A percentile compares a stretch with the other conserved stretches of the same genome.
Conservation (phyloP, 495 filamentous ascomycete genomes). For the Aspergillus wentii region DNA sequence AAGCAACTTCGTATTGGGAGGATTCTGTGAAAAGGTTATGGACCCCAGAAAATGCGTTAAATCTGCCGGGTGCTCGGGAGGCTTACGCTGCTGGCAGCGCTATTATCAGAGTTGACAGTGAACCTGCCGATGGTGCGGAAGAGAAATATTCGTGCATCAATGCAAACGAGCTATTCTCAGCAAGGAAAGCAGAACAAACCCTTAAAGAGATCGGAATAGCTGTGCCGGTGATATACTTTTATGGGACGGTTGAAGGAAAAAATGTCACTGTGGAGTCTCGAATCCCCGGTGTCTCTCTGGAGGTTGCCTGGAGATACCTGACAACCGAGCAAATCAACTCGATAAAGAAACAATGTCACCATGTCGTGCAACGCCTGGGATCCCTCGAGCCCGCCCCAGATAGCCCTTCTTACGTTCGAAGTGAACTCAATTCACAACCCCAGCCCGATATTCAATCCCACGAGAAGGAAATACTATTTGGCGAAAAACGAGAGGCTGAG, state of each 20-base stretch:
- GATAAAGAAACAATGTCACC: slow-evolving; percentile 35
- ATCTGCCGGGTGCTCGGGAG: slow-evolving; percentile 23
- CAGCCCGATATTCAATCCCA: slow-evolving; percentile 16
- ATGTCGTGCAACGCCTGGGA: slow-evolving; percentile 25
- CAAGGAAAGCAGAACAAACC: slow-evolving; percentile 33
- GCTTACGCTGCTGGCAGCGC: slow-evolving; percentile 36
- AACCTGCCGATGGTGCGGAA: slow-evolving; percentile 17
- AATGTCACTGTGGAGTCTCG: slow-evolving; percentile 40
- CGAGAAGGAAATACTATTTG: slow-evolving; percentile 33
- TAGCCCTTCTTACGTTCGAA: slow-evolving; percentile 34
- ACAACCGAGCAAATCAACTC: slow-evolving; percentile 22
- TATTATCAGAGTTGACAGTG: slow-evolving; percentile 34
- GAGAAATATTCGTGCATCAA: slow-evolving; percentile 51
- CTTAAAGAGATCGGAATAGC: slow-evolving; percentile 28
- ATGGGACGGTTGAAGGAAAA: slow-evolving; percentile 33
- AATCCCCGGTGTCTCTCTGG: slow-evolving; percentile 39
- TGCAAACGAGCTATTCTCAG: slow-evolving; percentile 43
- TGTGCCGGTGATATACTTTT: slow-evolving; percentile 37
- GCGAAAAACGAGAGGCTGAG: slow-evolving; percentile 18
- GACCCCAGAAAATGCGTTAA: slow-evolving; percentile 32
- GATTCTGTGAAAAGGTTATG: slow-evolving; percentile 25
- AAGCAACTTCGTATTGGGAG: slow-evolving; percentile 30
- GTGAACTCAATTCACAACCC: slow-evolving; percentile 29
- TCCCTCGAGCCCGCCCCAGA: slow-evolving; percentile 17
- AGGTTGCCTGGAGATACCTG: slow-evolving; percentile 40